phyloP scores from a whole-genome alignment of 1,284 basidiomycete genomes.

The Thelephora terrestris region DNA sequence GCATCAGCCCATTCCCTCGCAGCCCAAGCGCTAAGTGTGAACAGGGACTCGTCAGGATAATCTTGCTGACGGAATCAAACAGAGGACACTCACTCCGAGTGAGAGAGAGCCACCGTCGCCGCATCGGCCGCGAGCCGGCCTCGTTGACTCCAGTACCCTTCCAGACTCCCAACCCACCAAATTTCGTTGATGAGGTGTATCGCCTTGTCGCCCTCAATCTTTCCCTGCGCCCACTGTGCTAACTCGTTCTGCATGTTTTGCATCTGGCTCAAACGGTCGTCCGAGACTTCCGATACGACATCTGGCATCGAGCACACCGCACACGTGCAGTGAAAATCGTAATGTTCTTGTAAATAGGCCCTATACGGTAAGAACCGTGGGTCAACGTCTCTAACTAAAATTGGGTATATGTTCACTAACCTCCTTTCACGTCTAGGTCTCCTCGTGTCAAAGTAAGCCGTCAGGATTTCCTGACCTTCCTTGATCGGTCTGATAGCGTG shows the following conservation, averaged over 20 bases:
- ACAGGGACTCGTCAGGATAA: too few species aligned
- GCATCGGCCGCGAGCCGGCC: conserved; percentile 52
- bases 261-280: conserved; percentile 36
- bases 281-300: conserved; percentile 36
- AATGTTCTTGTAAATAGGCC: conserved; percentile 34
- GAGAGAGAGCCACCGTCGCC: conserved; percentile 44
- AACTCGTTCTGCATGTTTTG: conserved; percentile 32
- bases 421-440: conserved; percentile 38
- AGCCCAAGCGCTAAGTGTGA: neutral
- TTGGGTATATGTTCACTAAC: conserved; percentile 19
- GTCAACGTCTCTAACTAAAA: neutral
- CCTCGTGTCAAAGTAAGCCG: conserved; percentile 49
- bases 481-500: conserved; percentile 44
- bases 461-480: conserved; percentile 49
- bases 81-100: conserved; percentile 41
- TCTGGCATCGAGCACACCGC: conserved; percentile 42
- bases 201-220: conserved; percentile 38
- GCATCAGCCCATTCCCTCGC: conserved; percentile 2
- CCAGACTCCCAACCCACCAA: conserved; percentile 45
- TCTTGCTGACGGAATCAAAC: neutral
- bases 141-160: conserved; percentile 54
- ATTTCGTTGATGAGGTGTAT: conserved; percentile 36
- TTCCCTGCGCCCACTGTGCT: conserved; percentile 33
- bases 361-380: conserved; percentile 19
- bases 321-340: conserved; percentile 51